Conservation (phyloP, 192 early-diverging fungal species). For the Podila horticola region DNA sequence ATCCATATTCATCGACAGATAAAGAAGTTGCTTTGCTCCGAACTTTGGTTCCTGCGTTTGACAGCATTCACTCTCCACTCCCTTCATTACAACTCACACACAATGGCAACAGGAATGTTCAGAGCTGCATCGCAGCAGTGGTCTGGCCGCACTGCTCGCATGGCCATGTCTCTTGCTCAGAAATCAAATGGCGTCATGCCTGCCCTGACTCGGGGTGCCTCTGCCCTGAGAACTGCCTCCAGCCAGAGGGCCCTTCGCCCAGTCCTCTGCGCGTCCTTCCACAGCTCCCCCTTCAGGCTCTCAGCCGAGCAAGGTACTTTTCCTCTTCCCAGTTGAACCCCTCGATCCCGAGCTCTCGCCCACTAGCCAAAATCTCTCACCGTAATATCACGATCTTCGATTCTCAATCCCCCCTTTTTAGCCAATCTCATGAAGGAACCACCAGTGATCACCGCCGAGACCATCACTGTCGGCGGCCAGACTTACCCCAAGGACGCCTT, state of each 20-base stretch:
- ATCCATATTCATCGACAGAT: neutral
- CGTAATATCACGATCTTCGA: too few relatives aligned
- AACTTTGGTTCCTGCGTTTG: neutral
- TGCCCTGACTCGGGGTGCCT: neutral
- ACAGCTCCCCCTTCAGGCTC: constrained; percentile 17
- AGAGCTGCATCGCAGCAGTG: constrained; percentile 31
- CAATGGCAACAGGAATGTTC: constrained; percentile 35
- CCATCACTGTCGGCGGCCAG: constrained; percentile 52
- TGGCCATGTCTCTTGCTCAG: neutral
- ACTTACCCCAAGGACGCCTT: constrained; percentile 64
- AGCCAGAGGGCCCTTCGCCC: constrained; percentile 19
- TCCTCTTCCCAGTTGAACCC: neutral
- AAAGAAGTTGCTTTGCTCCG: neutral
- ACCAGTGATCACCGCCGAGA: constrained; percentile 28
- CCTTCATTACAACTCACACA: neutral
- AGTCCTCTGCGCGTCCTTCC: constrained; percentile 30
- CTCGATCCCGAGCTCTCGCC: too few relatives aligned
- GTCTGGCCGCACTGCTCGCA: constrained; percentile 1
- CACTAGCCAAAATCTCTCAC: too few relatives aligned
- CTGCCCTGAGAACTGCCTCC: neutral
- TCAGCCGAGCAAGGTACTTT: constrained; percentile 22
- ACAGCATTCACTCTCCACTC: constrained; percentile 1
- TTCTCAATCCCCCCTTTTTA: neutral
- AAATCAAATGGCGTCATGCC: neutral
- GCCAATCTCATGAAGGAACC: constrained; percentile 22